Conservation (phyloP, 2,329 filamentous ascomycete genomes). For the Beauveria sp. region DNA sequence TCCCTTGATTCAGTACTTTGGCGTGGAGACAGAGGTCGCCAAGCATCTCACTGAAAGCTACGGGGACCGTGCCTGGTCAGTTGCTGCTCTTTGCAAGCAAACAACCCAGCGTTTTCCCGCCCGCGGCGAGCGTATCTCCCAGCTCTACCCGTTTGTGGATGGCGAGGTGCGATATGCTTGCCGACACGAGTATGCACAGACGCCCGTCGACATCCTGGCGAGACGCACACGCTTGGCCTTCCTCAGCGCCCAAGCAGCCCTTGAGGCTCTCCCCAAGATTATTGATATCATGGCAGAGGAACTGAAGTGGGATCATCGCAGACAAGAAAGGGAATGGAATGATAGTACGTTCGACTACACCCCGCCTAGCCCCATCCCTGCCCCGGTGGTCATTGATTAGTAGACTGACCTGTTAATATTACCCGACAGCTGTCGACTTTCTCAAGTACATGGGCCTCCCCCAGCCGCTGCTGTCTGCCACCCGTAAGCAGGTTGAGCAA, state of each 20-base stretch:
- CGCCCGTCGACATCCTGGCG: constrained; percentile 79
- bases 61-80: constrained; percentile 86
- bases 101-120: constrained; percentile 77
- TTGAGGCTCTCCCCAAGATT: constrained; percentile 75
- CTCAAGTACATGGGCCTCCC: constrained; percentile 61
- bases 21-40: constrained; percentile 84
- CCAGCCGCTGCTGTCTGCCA: constrained; percentile 48
- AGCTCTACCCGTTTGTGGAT: constrained; percentile 83
- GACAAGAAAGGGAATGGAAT: constrained; percentile 76
- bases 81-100: constrained; percentile 69
- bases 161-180: constrained; percentile 87
- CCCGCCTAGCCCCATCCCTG: neutral
- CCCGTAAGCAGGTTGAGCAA: constrained; percentile 52
- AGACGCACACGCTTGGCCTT: constrained; percentile 80
- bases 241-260: constrained; percentile 81
- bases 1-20: constrained; percentile 88
- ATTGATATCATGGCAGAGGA: constrained; percentile 88
- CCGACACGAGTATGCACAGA: constrained; percentile 84
- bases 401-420: constrained; percentile 8
- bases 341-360: constrained; percentile 46
- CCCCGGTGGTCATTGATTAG: neutral
- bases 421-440: constrained; percentile 45
- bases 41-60: constrained; percentile 83
- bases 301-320: constrained; percentile 64
- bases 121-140: constrained; percentile 69